Evolutionary conservation across 2,329 filamentous ascomycete species (phyloP).

Genomic region (Fusarium drepaniforme): DNA sequence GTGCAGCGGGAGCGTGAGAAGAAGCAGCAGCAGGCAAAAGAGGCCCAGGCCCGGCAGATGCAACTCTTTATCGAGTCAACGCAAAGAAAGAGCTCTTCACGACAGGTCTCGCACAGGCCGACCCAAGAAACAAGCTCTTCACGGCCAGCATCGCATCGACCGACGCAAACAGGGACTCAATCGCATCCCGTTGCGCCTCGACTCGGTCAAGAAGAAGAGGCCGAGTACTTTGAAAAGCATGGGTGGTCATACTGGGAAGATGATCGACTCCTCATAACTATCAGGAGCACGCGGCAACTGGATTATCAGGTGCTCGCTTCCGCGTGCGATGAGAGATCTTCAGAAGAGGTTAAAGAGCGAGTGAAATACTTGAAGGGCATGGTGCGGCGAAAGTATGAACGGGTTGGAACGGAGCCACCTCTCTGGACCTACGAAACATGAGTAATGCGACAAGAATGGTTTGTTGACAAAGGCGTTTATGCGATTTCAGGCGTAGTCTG

Average conservation of each 20-base stretch:
- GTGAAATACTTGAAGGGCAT: slow-evolving; percentile 34
- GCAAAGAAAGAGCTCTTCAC: slow-evolving; percentile 11
- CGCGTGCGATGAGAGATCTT: slow-evolving; percentile 31
- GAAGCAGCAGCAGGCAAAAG: background rate
- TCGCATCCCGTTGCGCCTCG: background rate
- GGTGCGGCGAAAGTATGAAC: slow-evolving; percentile 36
- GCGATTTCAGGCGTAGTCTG: background rate
- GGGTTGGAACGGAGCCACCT: slow-evolving; percentile 33
- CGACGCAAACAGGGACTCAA: slow-evolving; percentile 12
- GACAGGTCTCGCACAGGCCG: background rate
- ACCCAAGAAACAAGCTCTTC: slow-evolving; percentile 5
- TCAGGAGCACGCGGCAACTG: slow-evolving; percentile 34
- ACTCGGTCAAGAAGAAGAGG: background rate
- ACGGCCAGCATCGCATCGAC: background rate
- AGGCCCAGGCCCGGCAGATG: slow-evolving; percentile 23
- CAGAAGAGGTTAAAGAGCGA: slow-evolving; percentile 34
- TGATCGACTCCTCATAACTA: slow-evolving; percentile 38
- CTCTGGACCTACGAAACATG: slow-evolving; percentile 41
- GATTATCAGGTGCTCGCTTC: slow-evolving; percentile 19
- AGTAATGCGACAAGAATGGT: background rate
- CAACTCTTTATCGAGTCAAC: slow-evolving; percentile 37
- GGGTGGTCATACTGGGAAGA: slow-evolving; percentile 46
- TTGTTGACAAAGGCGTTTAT: background rate
- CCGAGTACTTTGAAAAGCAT: slow-evolving; percentile 35
- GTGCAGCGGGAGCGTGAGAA: slow-evolving; percentile 11